Evolutionary conservation across 139 green algal species (phyloP), one percentile per base, ranked within the genome.

Genomic region (Picochlorum sp.): DNA sequence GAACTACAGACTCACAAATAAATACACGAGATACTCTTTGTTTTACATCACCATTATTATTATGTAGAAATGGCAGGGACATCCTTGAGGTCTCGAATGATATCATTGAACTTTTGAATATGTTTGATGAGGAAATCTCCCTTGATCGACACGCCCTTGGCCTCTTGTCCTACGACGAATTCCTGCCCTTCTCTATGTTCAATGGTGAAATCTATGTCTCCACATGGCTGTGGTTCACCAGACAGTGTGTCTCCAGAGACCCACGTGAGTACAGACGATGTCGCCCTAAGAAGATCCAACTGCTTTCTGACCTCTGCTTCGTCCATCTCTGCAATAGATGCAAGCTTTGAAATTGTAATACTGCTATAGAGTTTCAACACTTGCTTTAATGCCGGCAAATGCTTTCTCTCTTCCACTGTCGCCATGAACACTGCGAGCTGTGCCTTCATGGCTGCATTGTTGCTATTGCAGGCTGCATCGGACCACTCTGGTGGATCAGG

Each of bases 341-440:
- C 89, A 58, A 98, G 86, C 77, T 97, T 96, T 45, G 73, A 21
- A 54, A 96, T 61, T 9, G 73, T 80, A 78, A 98, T 97, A 51
- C 68, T 55, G 50, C 59, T 79, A 86, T 98, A 98, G 31, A 98
- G 87, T 69, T 88, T 87, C 28, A 98, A 81, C 72, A 92, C 89
- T 72, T 88, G 81, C 64, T 89, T 85, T 26, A 95, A 69, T 37
- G 64, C 68, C 21, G 80, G 82, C 49, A 92, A 73, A 52, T 83
- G 79, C 45, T 77, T 67, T 63, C 81, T 77, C 74, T 95, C 85
- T 37, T 77, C 59, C 20, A 95, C 80, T 28, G 88, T 76, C 0
- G 65, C 34, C 68, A 97, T 71, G 79, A 98, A 98, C 14, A 24
- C 83, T 68, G 59, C 73, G 38, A 96, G 83, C 84, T 98, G 92